These are phyloP conservation scores for Panicum virgatum DNA, from an alignment of 202 grass and related monocot genomes.

Conservation along the genomic window DNA sequence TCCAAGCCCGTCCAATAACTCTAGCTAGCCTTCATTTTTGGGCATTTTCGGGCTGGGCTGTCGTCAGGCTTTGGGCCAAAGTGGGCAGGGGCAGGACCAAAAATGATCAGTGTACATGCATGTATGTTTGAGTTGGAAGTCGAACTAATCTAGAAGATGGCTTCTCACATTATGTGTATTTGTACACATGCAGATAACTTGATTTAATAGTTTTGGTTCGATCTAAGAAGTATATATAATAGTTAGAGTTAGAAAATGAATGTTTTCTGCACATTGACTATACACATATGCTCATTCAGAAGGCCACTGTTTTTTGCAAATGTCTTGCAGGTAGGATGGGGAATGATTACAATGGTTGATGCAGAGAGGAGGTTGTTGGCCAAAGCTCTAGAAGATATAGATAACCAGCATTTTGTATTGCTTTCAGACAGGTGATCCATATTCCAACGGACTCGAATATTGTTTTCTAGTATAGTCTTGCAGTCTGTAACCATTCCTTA, in stretches of 20 bases:
- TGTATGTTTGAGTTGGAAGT: not conserved
- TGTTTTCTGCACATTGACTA: not conserved
- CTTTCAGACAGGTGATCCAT: slow-evolving; percentile 64
- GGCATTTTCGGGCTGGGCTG: not conserved
- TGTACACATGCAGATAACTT: not conserved
- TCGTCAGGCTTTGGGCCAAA: not conserved
- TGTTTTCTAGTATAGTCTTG: not conserved
- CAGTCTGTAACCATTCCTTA: not conserved
- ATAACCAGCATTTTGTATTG: slow-evolving; percentile 71
- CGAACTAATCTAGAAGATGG: not conserved
- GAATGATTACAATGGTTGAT: slow-evolving; percentile 61
- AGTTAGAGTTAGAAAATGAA: not conserved
- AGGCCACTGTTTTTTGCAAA: not conserved
- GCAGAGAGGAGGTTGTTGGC: slow-evolving; percentile 55
- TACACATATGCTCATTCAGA: not conserved
- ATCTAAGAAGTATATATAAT: not conserved
- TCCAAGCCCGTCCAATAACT: not conserved
- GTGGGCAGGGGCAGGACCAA: not conserved
- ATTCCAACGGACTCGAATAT: not conserved
- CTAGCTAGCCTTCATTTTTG: not conserved
- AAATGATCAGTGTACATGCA: not conserved
- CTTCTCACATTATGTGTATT: not conserved
- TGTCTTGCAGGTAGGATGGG: slow-evolving; percentile 44
- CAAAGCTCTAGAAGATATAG: slow-evolving; percentile 58
- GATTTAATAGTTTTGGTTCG: not conserved